These are phyloP conservation scores for Solanum verrucosum DNA, from an alignment of 257 asterid genomes.

Conservation along the genomic window DNA sequence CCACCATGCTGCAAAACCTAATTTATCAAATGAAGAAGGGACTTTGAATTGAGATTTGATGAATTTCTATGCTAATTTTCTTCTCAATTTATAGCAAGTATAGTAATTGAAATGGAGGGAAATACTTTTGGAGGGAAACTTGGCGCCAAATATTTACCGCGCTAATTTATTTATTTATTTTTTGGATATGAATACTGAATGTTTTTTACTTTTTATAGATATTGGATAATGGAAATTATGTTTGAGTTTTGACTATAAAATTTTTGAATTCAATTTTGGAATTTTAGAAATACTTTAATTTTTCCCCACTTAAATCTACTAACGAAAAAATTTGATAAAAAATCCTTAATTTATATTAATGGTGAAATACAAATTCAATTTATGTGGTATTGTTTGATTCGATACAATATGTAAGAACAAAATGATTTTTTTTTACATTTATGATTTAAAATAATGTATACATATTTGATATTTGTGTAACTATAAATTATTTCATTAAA, in stretches of 20 bases:
- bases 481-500: too few species aligned
- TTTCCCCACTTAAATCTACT: not conserved
- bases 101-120: not conserved
- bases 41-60: not conserved
- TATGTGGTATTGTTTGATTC: too few species aligned
- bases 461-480: too few species aligned
- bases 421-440: fast-evolving
- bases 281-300: too few species aligned
- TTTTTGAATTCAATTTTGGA: not conserved
- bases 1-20: constrained; percentile 37
- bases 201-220: not conserved
- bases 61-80: not conserved
- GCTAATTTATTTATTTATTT: not conserved
- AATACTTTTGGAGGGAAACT: not conserved
- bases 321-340: not conserved
- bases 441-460: too few species aligned
- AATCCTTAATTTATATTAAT: too few species aligned
- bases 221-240: not conserved
- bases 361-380: not conserved
- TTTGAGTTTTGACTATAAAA: not conserved
- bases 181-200: too few species aligned
- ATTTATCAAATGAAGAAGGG: not conserved
- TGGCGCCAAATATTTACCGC: not conserved
- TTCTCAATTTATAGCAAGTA: not conserved
- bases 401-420: not conserved